These are phyloP conservation scores for Leptomonas seymouri DNA, from an alignment of 208 protist genomes.

Conservation along the genomic window DNA sequence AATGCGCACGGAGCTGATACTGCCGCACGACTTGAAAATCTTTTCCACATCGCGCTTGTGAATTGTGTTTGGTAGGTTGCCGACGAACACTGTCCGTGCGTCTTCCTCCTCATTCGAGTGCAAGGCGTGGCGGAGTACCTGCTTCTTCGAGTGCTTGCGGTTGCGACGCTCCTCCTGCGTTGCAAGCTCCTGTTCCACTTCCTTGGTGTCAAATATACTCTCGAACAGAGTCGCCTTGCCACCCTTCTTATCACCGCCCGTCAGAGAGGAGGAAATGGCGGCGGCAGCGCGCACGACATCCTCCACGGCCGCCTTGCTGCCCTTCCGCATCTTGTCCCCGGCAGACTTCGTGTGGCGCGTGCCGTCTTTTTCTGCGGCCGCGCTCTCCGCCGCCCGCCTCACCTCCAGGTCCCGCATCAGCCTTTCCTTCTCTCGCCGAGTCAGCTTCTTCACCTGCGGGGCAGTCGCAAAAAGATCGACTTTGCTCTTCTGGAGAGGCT, in stretches of 20 bases:
- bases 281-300: slow-evolving; percentile 16
- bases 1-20: slow-evolving; percentile 77
- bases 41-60: slow-evolving; percentile 66
- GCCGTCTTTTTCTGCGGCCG: neutral
- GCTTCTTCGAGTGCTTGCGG: slow-evolving; percentile 57
- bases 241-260: neutral
- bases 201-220: slow-evolving; percentile 53
- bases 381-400: slow-evolving; percentile 23
- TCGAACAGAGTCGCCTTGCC: slow-evolving; percentile 35
- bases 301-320: slow-evolving; percentile 14
- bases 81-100: slow-evolving; percentile 88
- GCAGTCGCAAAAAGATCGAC: slow-evolving; percentile 84
- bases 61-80: slow-evolving; percentile 89
- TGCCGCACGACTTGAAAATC: slow-evolving; percentile 82
- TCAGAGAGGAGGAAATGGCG: slow-evolving; percentile 8
- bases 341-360: slow-evolving; percentile 1
- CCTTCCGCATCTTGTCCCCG: slow-evolving; percentile 17
- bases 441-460: slow-evolving; percentile 85
- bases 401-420: slow-evolving; percentile 40
- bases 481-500: slow-evolving; percentile 64
- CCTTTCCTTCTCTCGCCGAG: slow-evolving; percentile 74
- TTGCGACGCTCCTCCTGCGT: slow-evolving; percentile 31
- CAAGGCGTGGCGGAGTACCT: slow-evolving; percentile 74
- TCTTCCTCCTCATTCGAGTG: slow-evolving; percentile 87
- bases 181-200: slow-evolving; percentile 33